Conservation (phyloP, 2,329 filamentous ascomycete species). For the Penicillium expansum region DNA sequence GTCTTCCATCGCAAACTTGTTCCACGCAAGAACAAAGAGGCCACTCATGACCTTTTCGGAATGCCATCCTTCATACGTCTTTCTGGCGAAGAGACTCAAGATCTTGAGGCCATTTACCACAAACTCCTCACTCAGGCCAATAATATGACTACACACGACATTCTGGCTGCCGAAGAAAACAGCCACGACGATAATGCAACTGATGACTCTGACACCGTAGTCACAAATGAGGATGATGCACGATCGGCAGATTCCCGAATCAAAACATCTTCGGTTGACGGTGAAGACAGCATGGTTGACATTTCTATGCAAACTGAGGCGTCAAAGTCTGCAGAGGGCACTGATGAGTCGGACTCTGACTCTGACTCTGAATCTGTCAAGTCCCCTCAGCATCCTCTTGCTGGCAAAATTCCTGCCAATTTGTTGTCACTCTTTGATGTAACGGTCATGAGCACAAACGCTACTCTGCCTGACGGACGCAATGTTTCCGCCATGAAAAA, state of each 20-base stretch:
- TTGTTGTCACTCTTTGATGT: conserved; percentile 74
- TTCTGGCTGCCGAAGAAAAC: conserved; percentile 55
- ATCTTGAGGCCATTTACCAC: conserved; percentile 69
- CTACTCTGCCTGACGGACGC: conserved; percentile 68
- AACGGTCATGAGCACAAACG: conserved; percentile 59
- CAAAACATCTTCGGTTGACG: conserved; percentile 74
- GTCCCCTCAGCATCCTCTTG: conserved; percentile 49
- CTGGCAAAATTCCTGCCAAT: conserved; percentile 59
- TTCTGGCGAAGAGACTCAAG: conserved; percentile 66
- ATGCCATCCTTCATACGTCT: conserved; percentile 66
- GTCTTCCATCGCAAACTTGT: conserved; percentile 45
- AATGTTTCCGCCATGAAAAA: conserved; percentile 53
- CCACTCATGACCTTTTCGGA: conserved; percentile 37
- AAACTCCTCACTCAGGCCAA: conserved; percentile 76
- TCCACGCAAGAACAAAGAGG: conserved; percentile 25
- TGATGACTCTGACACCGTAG: conserved; percentile 66
- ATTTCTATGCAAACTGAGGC: conserved; percentile 73
- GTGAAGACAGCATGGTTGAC: conserved; percentile 87
- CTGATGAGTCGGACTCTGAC: conserved; percentile 15
- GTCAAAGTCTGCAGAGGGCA: conserved; percentile 18
- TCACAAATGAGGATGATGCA: conserved; percentile 60
- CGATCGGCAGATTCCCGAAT: conserved; percentile 69
- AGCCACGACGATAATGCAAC: conserved; percentile 50
- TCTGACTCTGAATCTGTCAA: conserved; percentile 5
- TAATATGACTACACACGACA: conserved; percentile 69